Evolutionary conservation across 1,284 basidiomycete genomes (phyloP).

Genomic region (Leccinum fallax): DNA sequence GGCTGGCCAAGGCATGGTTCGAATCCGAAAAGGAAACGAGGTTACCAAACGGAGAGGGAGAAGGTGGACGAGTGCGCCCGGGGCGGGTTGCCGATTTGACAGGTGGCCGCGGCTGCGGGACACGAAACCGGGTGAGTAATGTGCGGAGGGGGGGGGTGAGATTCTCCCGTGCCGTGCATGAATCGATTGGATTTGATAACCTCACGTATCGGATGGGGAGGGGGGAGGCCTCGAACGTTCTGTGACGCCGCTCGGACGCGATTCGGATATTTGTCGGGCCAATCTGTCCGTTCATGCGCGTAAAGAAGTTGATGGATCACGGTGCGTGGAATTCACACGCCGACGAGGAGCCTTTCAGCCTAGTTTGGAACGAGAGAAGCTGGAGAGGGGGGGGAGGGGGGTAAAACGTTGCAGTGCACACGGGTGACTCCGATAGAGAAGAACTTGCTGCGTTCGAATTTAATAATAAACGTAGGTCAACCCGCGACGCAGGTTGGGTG

Average conservation of each 20-base stretch:
- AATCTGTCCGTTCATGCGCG: neutral
- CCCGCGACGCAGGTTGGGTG: neutral
- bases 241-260: neutral
- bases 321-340: neutral
- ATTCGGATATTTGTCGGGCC: neutral
- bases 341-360: neutral
- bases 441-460: neutral
- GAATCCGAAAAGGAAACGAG: neutral
- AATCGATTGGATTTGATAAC: neutral
- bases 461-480: neutral
- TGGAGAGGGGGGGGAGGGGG: neutral
- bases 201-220: neutral
- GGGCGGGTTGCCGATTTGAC: neutral
- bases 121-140: neutral
- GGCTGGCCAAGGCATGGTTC: neutral
- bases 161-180: neutral
- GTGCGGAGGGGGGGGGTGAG: neutral
- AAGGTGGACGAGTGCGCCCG: neutral
- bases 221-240: neutral
- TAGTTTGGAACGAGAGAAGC: neutral
- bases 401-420: neutral
- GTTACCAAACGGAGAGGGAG: neutral
- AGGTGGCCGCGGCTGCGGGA: slow-evolving; percentile 5
- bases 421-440: neutral
- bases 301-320: neutral